A percentile compares a stretch with the other conserved stretches of the same genome.
Evolutionary conservation across 106 monocot species (phyloP).

Genomic region (Amphibolis antarctica): DNA sequence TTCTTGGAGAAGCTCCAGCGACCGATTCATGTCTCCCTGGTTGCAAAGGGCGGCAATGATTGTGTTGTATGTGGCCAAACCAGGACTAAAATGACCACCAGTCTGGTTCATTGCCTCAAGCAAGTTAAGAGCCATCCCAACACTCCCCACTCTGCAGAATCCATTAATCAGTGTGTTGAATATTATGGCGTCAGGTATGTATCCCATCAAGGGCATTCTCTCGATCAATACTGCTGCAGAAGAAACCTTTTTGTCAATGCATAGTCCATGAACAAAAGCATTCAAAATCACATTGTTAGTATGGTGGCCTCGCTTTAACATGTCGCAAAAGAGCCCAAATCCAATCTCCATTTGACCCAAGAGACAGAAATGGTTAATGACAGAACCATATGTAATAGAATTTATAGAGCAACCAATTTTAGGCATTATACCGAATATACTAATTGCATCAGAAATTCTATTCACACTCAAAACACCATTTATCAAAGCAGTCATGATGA

Average conservation of each 20-base stretch:
- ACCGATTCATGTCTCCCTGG: background rate
- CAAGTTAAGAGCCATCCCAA: slow-evolving; percentile 5
- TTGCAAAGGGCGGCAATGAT: slow-evolving; percentile 9
- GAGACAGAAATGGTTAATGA: slow-evolving; percentile 11
- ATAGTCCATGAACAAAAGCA: background rate
- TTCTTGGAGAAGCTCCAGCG: background rate
- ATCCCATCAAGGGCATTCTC: slow-evolving; percentile 2
- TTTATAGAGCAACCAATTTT: slow-evolving; percentile 4
- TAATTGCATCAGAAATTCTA: slow-evolving; percentile 8
- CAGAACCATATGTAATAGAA: slow-evolving; percentile 9
- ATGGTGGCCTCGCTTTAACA: slow-evolving; percentile 7
- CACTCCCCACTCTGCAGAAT: slow-evolving; percentile 4
- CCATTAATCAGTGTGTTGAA: slow-evolving; percentile 5
- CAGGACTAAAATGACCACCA: slow-evolving; percentile 4
- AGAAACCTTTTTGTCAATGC: background rate
- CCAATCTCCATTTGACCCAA: slow-evolving; percentile 5
- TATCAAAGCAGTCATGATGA: slow-evolving; percentile 5
- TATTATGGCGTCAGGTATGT: slow-evolving; percentile 1
- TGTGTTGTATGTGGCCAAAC: slow-evolving; percentile 9
- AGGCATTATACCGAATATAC: slow-evolving; percentile 20
- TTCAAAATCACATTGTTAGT: background rate
- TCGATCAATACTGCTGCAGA: background rate
- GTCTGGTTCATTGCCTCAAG: background rate
- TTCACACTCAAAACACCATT: slow-evolving; percentile 7
- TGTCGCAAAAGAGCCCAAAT: slow-evolving; percentile 1